phyloP scores from a whole-genome alignment of 148 eudicot species.

The Rhododendron ovatum region DNA sequence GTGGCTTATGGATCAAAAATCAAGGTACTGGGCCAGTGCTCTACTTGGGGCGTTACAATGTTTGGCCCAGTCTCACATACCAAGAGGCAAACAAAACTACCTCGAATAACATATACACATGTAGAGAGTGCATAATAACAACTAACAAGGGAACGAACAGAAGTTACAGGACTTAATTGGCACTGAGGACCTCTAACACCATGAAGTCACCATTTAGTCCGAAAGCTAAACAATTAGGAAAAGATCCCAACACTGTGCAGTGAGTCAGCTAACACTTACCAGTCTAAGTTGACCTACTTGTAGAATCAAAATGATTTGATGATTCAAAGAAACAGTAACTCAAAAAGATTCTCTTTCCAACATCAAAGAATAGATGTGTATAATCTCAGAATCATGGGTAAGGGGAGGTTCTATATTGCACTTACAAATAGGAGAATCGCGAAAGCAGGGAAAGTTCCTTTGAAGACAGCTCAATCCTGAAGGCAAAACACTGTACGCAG shows the following conservation, averaged over 20 bases:
- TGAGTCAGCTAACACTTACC: neutral
- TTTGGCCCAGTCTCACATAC: neutral
- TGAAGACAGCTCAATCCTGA: slow-evolving; percentile 41
- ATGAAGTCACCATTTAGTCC: neutral
- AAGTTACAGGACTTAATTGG: neutral
- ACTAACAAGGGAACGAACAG: neutral
- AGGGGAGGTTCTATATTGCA: neutral
- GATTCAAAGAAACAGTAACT: neutral
- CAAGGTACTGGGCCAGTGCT: too few relatives aligned
- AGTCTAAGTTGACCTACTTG: neutral
- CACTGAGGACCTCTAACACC: neutral
- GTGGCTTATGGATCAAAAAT: too few relatives aligned
- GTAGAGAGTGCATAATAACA: neutral
- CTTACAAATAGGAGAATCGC: slow-evolving; percentile 34
- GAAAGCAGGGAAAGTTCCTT: slow-evolving; percentile 32
- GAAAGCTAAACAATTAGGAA: neutral
- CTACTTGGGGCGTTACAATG: too few relatives aligned
- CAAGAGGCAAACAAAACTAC: neutral
- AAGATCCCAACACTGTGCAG: neutral
- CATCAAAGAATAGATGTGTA: neutral
- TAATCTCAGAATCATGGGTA: neutral
- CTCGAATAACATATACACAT: neutral
- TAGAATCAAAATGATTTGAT: neutral
- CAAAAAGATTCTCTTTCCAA: neutral
- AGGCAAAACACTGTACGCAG: slow-evolving; percentile 26